Evolutionary conservation across 2,329 filamentous ascomycete species (phyloP).

Genomic region (Exutisphaerella laricina): DNA sequence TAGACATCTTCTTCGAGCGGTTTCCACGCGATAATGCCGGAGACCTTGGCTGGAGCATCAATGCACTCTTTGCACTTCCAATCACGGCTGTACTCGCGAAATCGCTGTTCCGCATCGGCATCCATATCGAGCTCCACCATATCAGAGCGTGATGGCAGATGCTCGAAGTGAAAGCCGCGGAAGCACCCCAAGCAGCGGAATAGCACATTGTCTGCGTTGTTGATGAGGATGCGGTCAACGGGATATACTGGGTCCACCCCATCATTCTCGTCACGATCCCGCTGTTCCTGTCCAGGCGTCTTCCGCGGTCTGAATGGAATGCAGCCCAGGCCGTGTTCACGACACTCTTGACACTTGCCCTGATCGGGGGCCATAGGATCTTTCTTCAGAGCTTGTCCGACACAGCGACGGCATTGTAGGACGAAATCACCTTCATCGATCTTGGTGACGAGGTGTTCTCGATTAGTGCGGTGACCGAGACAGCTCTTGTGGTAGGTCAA

Average conservation of each 20-base stretch:
- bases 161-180: conserved; percentile 76
- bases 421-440: conserved; percentile 71
- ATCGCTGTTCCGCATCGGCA: conserved; percentile 55
- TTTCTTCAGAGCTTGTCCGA: conserved; percentile 62
- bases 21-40: conserved; percentile 82
- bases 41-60: conserved; percentile 60
- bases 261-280: conserved; percentile 69
- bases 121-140: conserved; percentile 43
- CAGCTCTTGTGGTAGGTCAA: conserved; percentile 77
- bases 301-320: conserved; percentile 66
- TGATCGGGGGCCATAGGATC: conserved; percentile 65
- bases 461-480: conserved; percentile 63
- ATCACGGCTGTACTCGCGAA: conserved; percentile 64
- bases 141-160: conserved; percentile 57
- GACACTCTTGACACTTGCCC: conserved; percentile 67
- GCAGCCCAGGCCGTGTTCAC: conserved; percentile 61
- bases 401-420: conserved; percentile 81
- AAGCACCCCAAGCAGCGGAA: conserved; percentile 77
- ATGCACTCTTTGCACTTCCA: conserved; percentile 80
- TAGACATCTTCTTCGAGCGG: conserved; percentile 57
- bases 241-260: conserved; percentile 69
- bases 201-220: conserved; percentile 69
- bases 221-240: conserved; percentile 59
- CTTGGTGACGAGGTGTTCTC: conserved; percentile 91
- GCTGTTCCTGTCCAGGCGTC: conserved; percentile 75